Evolutionary conservation across 1,284 basidiomycete species (phyloP).

Genomic region (Macrocystidia cucumis): DNA sequence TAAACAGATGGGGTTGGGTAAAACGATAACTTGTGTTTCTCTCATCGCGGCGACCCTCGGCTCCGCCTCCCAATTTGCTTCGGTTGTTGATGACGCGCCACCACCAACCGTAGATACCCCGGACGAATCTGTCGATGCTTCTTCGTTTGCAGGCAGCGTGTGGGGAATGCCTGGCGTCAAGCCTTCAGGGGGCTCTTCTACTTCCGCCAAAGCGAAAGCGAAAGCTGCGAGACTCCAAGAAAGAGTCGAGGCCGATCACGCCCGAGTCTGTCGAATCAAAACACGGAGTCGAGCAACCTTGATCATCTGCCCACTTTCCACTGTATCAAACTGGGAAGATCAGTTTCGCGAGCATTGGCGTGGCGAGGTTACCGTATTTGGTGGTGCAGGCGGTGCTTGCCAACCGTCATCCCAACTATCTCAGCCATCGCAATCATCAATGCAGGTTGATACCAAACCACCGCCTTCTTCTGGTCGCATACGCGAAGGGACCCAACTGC

Average conservation of each 20-base stretch:
- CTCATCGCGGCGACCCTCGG: slow-evolving; percentile 82
- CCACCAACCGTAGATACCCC: slow-evolving; percentile 30
- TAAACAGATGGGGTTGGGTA: slow-evolving; percentile 91
- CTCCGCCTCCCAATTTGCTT: slow-evolving; percentile 66
- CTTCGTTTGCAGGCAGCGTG: slow-evolving; percentile 70
- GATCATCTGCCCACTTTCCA: slow-evolving; percentile 95
- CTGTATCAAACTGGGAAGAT: slow-evolving; percentile 98
- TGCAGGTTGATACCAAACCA: slow-evolving; percentile 24
- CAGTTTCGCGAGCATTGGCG: slow-evolving; percentile 96
- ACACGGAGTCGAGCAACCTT: slow-evolving; percentile 83
- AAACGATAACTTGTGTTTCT: slow-evolving; percentile 92
- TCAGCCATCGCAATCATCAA: slow-evolving; percentile 12
- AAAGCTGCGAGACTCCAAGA: slow-evolving; percentile 59
- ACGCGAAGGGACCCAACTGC: slow-evolving; percentile 49
- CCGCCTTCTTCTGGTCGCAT: slow-evolving; percentile 26
- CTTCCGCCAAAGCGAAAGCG: slow-evolving; percentile 43
- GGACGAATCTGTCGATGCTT: slow-evolving; percentile 35
- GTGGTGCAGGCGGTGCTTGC: slow-evolving; percentile 52
- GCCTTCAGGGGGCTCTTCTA: slow-evolving; percentile 21
- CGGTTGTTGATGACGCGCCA: slow-evolving; percentile 41
- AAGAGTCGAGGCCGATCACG: slow-evolving; percentile 59
- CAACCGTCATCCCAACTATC: slow-evolving; percentile 20
- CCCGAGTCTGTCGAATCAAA: slow-evolving; percentile 68
- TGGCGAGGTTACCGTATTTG: slow-evolving; percentile 74
- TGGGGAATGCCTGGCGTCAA: slow-evolving; percentile 72